Evolutionary conservation across 2,329 filamentous ascomycete genomes (phyloP).

Genomic region (Ceratocystis alfenasii): DNA sequence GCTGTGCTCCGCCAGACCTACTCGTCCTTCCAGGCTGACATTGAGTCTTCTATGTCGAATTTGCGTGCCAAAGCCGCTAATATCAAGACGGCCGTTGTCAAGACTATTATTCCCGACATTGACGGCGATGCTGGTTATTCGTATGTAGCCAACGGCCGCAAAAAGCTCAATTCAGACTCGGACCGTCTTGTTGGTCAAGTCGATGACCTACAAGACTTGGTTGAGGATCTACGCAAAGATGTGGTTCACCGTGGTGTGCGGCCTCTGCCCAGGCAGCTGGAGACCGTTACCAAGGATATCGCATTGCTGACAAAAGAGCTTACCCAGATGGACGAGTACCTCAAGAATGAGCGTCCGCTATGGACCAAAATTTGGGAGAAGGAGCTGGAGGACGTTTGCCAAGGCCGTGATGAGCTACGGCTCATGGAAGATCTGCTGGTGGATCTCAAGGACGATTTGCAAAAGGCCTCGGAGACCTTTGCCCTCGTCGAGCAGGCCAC

Average conservation of each 20-base stretch:
- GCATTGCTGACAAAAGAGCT: conserved; percentile 69
- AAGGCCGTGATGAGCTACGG: conserved; percentile 85
- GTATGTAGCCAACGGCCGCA: conserved; percentile 79
- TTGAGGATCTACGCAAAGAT: conserved; percentile 94
- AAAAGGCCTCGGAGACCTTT: conserved; percentile 89
- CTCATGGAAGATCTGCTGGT: conserved; percentile 92
- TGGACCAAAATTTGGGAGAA: conserved; percentile 99
- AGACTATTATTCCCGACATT: conserved; percentile 56
- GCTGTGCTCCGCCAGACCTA: conserved; percentile 90
- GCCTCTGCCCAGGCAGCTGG: conserved; percentile 78
- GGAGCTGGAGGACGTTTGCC: conserved; percentile 88
- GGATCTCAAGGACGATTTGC: conserved; percentile 85
- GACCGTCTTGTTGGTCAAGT: conserved; percentile 84
- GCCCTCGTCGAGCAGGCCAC: conserved; percentile 92
- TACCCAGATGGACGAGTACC: conserved; percentile 85
- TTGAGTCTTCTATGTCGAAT: conserved; percentile 73
- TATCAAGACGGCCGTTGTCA: conserved; percentile 64
- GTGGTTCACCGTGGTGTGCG: conserved; percentile 87
- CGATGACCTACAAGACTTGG: conserved; percentile 91
- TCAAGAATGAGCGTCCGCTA: conserved; percentile 82
- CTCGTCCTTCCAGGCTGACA: conserved; percentile 76
- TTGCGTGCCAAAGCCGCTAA: conserved; percentile 70
- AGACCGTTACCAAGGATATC: conserved; percentile 81
- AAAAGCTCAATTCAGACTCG: conserved; percentile 73
- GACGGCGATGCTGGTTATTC: conserved; percentile 69